Conservation (phyloP, 352 stramenopile species). For the Pythium biforme region DNA sequence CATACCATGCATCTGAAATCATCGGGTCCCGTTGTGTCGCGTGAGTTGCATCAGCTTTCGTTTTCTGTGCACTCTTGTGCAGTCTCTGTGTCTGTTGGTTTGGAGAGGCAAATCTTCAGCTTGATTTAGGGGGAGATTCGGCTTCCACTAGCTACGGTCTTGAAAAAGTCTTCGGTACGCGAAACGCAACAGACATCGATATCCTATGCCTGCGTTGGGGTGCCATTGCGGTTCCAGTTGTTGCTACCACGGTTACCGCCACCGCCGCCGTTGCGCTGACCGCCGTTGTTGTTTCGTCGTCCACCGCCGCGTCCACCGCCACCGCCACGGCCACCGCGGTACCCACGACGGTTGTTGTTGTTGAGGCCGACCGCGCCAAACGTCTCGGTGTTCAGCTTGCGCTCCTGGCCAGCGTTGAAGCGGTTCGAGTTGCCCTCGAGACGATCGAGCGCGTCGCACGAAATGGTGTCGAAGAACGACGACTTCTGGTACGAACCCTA, state of each 20-base stretch:
- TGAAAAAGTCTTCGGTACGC: neutral
- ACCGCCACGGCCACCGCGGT: constrained; percentile 55
- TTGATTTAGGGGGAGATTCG: neutral
- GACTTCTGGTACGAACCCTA: constrained; percentile 85
- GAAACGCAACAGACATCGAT: neutral
- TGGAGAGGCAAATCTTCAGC: neutral
- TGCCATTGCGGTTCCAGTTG: constrained; percentile 32
- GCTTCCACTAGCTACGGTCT: constrained; percentile 4
- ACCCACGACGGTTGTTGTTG: constrained; percentile 82
- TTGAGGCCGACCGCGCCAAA: constrained; percentile 80
- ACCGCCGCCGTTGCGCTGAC: constrained; percentile 16
- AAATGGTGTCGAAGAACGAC: constrained; percentile 91
- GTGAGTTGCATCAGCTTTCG: too few species aligned
- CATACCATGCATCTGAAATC: too few species aligned
- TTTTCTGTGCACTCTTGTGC: too few species aligned
- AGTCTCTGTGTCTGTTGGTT: neutral
- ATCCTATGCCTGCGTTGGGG: constrained; percentile 7
- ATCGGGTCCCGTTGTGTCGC: too few species aligned
- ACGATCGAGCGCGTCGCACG: constrained; percentile 83
- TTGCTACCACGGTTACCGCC: constrained; percentile 27
- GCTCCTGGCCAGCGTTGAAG: constrained; percentile 73
- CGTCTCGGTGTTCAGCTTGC: constrained; percentile 88
- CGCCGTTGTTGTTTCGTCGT: constrained; percentile 35
- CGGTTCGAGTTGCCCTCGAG: constrained; percentile 68
- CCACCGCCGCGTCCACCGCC: constrained; percentile 31